Conservation (phyloP, 2,329 filamentous ascomycete genomes). For the Malbranchea zuffiana region DNA sequence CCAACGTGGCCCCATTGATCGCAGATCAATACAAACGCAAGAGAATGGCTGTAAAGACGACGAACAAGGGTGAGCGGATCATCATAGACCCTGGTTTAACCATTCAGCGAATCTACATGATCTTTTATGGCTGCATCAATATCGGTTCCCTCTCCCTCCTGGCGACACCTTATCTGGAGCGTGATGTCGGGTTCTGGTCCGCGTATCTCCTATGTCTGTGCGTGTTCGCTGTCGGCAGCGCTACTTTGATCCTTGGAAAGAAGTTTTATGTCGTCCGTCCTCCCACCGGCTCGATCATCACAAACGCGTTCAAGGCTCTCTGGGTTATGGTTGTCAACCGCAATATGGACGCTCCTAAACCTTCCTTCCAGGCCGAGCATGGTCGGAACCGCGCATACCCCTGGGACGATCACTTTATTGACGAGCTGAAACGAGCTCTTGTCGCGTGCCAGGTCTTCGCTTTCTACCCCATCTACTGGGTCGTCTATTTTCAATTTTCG, state of each 20-base stretch:
- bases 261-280: conserved; percentile 39
- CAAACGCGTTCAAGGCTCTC: conserved; percentile 53
- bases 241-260: conserved; percentile 41
- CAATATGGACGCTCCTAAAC: conserved; percentile 55
- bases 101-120: conserved; percentile 59
- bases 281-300: conserved; percentile 53
- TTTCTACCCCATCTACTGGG: conserved; percentile 60
- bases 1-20: conserved; percentile 50
- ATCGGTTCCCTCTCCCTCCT: conserved; percentile 58
- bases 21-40: conserved; percentile 55
- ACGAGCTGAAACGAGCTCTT: conserved; percentile 57
- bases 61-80: conserved; percentile 43
- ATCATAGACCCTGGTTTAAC: conserved; percentile 58
- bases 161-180: conserved; percentile 58
- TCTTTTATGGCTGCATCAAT: conserved; percentile 67
- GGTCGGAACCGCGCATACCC: conserved; percentile 35
- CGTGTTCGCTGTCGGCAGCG: conserved; percentile 52
- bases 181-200: conserved; percentile 54
- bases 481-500: conserved; percentile 58
- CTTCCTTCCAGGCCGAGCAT: conserved; percentile 49
- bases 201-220: conserved; percentile 52
- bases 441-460: conserved; percentile 60
- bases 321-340: conserved; percentile 43
- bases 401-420: conserved; percentile 62
- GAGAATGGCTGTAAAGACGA: conserved; percentile 39